These are phyloP conservation scores for Syncephalastrum sp. DNA, from an alignment of 371 early-diverging fungal genomes.

Conservation along the genomic window DNA sequence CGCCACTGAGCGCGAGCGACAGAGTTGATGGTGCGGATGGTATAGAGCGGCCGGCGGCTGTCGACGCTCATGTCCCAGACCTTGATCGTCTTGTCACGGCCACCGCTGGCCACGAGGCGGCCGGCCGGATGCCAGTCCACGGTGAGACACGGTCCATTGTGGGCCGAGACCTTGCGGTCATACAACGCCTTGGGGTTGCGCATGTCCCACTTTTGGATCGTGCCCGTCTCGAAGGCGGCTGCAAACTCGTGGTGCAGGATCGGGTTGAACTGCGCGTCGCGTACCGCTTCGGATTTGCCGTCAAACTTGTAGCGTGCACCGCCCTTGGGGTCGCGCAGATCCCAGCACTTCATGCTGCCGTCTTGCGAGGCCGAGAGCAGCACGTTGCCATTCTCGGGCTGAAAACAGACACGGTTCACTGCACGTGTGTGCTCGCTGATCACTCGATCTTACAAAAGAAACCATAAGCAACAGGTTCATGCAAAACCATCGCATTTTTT, in stretches of 20 bases:
- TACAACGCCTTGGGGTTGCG: slow-evolving; percentile 59
- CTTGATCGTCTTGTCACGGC: slow-evolving; percentile 83
- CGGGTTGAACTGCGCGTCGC: slow-evolving; percentile 86
- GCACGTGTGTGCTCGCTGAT: slow-evolving; percentile 79
- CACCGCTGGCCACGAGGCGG: slow-evolving; percentile 75
- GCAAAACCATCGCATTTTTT: background rate
- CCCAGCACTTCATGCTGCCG: slow-evolving; percentile 81
- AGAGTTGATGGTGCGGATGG: slow-evolving; percentile 71
- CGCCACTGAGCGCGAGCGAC: slow-evolving; percentile 82
- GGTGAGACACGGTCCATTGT: slow-evolving; percentile 75
- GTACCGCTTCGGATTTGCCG: slow-evolving; percentile 79
- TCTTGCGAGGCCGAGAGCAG: slow-evolving; percentile 84
- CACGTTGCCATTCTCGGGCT: slow-evolving; percentile 65
- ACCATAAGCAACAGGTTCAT: background rate
- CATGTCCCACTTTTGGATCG: slow-evolving; percentile 87
- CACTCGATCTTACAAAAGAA: slow-evolving; percentile 49
- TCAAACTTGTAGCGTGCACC: slow-evolving; percentile 62
- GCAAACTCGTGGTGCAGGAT: slow-evolving; percentile 63
- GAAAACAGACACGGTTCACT: slow-evolving; percentile 80
- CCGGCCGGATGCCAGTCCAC: slow-evolving; percentile 87
- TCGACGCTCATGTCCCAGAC: slow-evolving; percentile 84
- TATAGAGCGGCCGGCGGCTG: slow-evolving; percentile 57
- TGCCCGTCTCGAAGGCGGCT: slow-evolving; percentile 88
- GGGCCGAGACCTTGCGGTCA: slow-evolving; percentile 75
- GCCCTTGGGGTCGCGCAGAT: slow-evolving; percentile 63